Base-by-base conservation (phyloP, 208 protist genomes). In the Trypanosoma platydactyli region DNA sequence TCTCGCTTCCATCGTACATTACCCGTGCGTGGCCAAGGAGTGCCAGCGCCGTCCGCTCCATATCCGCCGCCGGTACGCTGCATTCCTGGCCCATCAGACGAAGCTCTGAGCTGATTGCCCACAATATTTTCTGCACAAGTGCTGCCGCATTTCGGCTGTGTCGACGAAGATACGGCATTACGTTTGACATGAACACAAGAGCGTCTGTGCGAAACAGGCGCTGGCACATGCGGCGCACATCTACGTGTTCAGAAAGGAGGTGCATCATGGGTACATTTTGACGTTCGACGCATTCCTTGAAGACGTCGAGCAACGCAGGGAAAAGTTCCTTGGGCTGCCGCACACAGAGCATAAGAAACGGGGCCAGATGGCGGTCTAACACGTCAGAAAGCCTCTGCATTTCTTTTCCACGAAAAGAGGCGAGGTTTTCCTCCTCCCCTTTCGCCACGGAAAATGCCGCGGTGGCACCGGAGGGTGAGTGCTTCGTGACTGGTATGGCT, bases 291-390 rank as follows among this genome's bases (percentile, higher is more conserved):
- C 88, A 91, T 64, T 89, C 70, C 70, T 77, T 73, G 56, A 82
- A 91, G 5, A 85, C 76, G 41, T 86, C 75, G 24, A 94, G 79
- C 45, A 94, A 61, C 18, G 79, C 63, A 5, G 81, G 73, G 62
- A 88, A 86, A 9, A 94, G 78, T 60, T 83, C 64, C 11, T 75
- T 67, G n/a, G 88, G 84, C 55, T 89, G 81, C 18, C 83, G 84
- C 3, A 71, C 73, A 54, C 88, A 94, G n/a, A 94, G 77, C 80
- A 86, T 87, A 20, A 90, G 68, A 52, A 91, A 90, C 20, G 88
- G 76, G 5, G 78, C 84, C 33, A 91, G 77, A 44, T 84, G 81
- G 3, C 80, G 79, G 57, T 87, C 72, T 27, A 88, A 62, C 46
- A 76, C 54, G 16, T 71, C 62, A 0, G 78, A 68, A 18, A 77